These are phyloP conservation scores for Metschnikowia peoriensis DNA, from an alignment of 805 yeast genomes.

Conservation along the genomic window DNA sequence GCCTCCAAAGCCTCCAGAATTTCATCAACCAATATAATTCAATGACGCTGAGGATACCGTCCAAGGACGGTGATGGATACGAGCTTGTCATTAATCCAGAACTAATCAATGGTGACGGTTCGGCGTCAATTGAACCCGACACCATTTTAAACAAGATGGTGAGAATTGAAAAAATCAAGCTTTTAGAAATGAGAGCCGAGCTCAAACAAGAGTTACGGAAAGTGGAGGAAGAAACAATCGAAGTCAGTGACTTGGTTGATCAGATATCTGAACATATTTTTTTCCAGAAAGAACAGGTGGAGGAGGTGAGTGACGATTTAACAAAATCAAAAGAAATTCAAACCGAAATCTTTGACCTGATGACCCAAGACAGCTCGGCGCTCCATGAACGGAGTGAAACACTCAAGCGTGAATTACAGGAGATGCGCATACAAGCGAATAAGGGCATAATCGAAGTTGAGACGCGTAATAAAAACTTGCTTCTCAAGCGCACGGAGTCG, in stretches of 20 bases:
- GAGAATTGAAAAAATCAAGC: constrained; percentile 44
- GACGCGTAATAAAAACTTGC: constrained; percentile 46
- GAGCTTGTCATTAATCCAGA: background rate
- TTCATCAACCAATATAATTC: constrained; percentile 57
- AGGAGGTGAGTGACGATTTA: constrained; percentile 55
- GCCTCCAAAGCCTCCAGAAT: constrained; percentile 50
- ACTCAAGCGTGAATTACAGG: constrained; percentile 55
- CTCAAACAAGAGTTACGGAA: constrained; percentile 46
- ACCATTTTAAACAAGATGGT: constrained; percentile 45
- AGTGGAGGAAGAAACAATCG: constrained; percentile 56
- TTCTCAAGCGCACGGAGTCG: constrained; percentile 52
- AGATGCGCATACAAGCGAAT: constrained; percentile 46
- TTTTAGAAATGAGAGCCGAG: constrained; percentile 28
- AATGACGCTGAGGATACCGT: constrained; percentile 47
- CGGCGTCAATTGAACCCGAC: constrained; percentile 21
- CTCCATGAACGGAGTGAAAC: constrained; percentile 66
- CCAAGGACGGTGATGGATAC: constrained; percentile 13
- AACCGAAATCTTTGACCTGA: constrained; percentile 54
- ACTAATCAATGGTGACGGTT: constrained; percentile 6
- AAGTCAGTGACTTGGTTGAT: constrained; percentile 58
- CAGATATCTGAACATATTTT: constrained; percentile 51
- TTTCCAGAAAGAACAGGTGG: constrained; percentile 57
- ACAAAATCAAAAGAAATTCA: constrained; percentile 50
- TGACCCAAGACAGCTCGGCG: constrained; percentile 50
- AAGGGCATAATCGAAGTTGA: constrained; percentile 50